Conservation (phyloP, 2,329 filamentous ascomycete species). For the Nothophoma quercina region DNA sequence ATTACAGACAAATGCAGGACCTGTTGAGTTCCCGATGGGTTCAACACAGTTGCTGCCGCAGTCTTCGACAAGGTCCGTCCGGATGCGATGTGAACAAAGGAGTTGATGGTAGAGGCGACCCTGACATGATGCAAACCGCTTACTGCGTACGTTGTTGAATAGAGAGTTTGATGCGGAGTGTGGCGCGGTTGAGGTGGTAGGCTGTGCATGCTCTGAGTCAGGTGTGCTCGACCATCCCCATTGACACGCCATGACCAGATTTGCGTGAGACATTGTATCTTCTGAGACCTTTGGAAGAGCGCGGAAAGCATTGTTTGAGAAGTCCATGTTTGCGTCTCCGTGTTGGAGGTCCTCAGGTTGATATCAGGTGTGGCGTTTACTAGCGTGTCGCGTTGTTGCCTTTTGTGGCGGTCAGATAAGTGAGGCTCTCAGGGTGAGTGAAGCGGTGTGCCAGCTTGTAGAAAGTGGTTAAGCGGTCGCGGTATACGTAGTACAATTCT, state of each 20-base stretch:
- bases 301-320: conserved; percentile 40
- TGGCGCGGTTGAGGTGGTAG: conserved; percentile 19
- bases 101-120: conserved; percentile 48
- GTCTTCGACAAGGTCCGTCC: conserved; percentile 47
- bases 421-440: conserved; percentile 4
- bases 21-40: conserved; percentile 26
- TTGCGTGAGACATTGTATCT: conserved; percentile 44
- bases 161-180: conserved; percentile 16
- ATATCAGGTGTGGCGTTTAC: conserved; percentile 31
- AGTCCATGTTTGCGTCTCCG: conserved; percentile 34
- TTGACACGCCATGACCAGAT: conserved; percentile 43
- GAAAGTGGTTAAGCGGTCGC: conserved; percentile 15
- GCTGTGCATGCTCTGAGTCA: conserved; percentile 19
- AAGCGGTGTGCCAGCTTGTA: conserved; percentile 6
- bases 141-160: conserved; percentile 34
- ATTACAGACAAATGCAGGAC: conserved; percentile 41
- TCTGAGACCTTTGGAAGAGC: conserved; percentile 32
- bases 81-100: conserved; percentile 45
- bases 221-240: conserved; percentile 45
- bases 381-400: conserved; percentile 34
- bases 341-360: conserved; percentile 15
- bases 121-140: conserved; percentile 44
- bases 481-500: conserved; percentile 22
- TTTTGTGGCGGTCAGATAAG: conserved; percentile 13
- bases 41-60: conserved; percentile 47